These are phyloP conservation scores for Cyathus striatus DNA, from an alignment of 768 basidiomycete genomes.

Conservation along the genomic window DNA sequence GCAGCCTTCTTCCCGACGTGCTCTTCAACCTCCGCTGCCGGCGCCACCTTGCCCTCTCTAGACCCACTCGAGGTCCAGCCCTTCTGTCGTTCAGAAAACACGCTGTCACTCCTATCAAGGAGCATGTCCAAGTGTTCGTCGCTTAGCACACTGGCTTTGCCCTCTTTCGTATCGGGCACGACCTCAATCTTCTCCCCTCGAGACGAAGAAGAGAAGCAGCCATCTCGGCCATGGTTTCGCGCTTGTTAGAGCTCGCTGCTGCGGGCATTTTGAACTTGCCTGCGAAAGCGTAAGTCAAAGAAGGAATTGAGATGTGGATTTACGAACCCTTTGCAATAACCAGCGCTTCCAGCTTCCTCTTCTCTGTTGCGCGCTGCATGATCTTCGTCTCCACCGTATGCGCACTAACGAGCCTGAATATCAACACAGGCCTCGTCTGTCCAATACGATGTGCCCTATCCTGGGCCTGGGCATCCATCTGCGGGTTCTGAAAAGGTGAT, in stretches of 20 bases:
- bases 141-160: slow-evolving; percentile 69
- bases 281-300: slow-evolving; percentile 12
- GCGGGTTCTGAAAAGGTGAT: slow-evolving; percentile 61
- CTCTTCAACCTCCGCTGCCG: slow-evolving; percentile 12
- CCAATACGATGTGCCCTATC: slow-evolving; percentile 96
- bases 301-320: neutral
- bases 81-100: slow-evolving; percentile 63
- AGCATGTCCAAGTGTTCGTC: slow-evolving; percentile 78
- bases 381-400: slow-evolving; percentile 93
- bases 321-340: slow-evolving; percentile 85
- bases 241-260: slow-evolving; percentile 41
- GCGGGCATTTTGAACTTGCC: slow-evolving; percentile 84
- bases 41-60: slow-evolving; percentile 1
- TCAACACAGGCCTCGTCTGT: slow-evolving; percentile 84
- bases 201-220: slow-evolving; percentile 71
- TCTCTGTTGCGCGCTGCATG: slow-evolving; percentile 81
- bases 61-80: slow-evolving; percentile 62
- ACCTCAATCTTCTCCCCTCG: slow-evolving; percentile 91
- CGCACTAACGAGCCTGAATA: slow-evolving; percentile 81
- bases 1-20: slow-evolving; percentile 38
- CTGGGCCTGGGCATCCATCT: slow-evolving; percentile 95
- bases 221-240: slow-evolving; percentile 73
- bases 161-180: slow-evolving; percentile 66
- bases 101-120: slow-evolving; percentile 72
- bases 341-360: slow-evolving; percentile 86